These are phyloP conservation scores for Capsicum rhomboideum DNA, from an alignment of 257 asterid species.

Conservation along the genomic window DNA sequence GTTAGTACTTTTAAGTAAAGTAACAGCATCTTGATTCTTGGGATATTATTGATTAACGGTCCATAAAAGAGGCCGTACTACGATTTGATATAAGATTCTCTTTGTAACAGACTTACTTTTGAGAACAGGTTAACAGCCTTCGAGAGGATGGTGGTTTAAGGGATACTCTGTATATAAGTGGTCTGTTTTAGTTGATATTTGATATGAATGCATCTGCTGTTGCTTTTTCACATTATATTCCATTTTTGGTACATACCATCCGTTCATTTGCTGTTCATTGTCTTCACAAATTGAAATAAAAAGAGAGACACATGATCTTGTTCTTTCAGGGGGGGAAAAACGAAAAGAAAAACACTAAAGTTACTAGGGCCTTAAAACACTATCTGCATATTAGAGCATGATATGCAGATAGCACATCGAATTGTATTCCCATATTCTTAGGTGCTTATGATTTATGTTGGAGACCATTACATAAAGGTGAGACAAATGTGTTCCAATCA, in stretches of 20 bases:
- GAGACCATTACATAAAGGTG: background rate
- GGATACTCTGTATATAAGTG: background rate
- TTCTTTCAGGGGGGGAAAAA: background rate
- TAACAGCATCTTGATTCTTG: background rate
- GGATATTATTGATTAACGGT: background rate
- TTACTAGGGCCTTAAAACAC: background rate
- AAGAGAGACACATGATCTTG: background rate
- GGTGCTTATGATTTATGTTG: background rate
- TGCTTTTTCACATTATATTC: background rate
- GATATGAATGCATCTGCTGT: background rate
- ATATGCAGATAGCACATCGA: background rate
- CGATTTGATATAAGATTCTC: background rate
- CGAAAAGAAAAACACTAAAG: background rate
- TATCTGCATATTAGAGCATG: background rate
- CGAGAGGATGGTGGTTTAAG: background rate
- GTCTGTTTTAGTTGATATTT: background rate
- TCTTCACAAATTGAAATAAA: background rate
- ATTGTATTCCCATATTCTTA: background rate
- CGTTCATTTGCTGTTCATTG: background rate
- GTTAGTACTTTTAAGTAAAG: background rate
- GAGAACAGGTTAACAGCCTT: background rate
- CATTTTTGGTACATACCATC: background rate
- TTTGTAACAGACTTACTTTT: background rate
- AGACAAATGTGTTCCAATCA: background rate
- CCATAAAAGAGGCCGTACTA: background rate